Conservation (phyloP, 805 yeast species). For the Yamadazyma ubonensis region DNA sequence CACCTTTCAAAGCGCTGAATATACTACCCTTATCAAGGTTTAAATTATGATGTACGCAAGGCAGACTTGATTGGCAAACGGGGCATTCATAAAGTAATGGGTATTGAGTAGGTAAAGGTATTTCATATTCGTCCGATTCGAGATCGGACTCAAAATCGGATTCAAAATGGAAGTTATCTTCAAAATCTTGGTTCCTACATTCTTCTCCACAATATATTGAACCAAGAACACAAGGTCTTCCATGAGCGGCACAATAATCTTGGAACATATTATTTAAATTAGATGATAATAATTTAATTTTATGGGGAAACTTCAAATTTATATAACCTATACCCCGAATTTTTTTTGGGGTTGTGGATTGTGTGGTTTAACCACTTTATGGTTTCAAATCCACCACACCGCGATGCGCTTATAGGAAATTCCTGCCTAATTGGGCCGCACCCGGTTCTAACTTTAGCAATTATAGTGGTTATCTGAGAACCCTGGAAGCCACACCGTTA, state of each 20-base stretch:
- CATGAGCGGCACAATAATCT: constrained; percentile 22
- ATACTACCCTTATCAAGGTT: constrained; percentile 4
- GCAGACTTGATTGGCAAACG: constrained; percentile 16
- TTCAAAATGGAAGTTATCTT: constrained; percentile 8
- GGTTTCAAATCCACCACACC: constrained; percentile 2
- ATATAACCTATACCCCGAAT: not conserved
- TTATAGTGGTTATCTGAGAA: constrained; percentile 4
- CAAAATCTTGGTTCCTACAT: constrained; percentile 19
- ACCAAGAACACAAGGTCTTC: constrained; percentile 20
- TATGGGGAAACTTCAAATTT: not conserved
- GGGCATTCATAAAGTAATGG: constrained; percentile 19
- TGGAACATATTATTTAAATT: constrained; percentile 15
- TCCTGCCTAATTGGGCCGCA: not conserved
- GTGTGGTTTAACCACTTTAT: constrained; percentile 1
- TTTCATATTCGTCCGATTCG: constrained; percentile 4
- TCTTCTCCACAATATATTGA: constrained; percentile 22
- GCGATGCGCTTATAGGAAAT: constrained; percentile 2
- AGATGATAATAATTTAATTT: not conserved
- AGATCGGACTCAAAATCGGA: constrained; percentile 6
- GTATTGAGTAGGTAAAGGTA: constrained; percentile 1
- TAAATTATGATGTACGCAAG: constrained; percentile 2
- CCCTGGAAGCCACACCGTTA: constrained; percentile 5
- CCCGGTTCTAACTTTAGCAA: not conserved
- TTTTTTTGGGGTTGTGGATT: constrained; percentile 2
- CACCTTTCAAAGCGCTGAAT: constrained; percentile 5